Evolutionary conservation across 83 land plant species (phyloP).

Genomic region (Picea engelmannii): DNA sequence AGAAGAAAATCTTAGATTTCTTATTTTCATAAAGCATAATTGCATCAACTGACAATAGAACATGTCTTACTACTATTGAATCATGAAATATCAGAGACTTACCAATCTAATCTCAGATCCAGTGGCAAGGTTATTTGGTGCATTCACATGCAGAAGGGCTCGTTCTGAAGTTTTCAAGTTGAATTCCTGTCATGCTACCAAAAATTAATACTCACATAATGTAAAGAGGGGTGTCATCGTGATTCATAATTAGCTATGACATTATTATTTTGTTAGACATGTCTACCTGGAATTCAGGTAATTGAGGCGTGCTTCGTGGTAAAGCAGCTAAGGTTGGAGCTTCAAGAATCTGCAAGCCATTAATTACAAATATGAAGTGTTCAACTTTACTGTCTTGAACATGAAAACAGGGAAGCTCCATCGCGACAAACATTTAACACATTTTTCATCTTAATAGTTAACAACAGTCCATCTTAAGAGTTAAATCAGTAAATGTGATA

Average conservation of each 20-base stretch:
- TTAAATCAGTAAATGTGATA: constrained; percentile 1
- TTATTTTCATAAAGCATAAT: background rate
- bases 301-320: constrained; percentile 68
- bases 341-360: constrained; percentile 61
- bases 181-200: constrained; percentile 52
- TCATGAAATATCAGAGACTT: background rate
- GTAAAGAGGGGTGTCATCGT: background rate
- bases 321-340: constrained; percentile 58
- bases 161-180: constrained; percentile 78
- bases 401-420: background rate
- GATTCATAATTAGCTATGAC: background rate
- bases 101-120: constrained; percentile 3
- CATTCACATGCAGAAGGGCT: constrained; percentile 54
- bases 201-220: background rate
- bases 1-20: background rate
- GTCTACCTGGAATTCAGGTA: constrained; percentile 72
- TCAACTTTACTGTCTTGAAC: constrained; percentile 2
- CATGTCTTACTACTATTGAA: background rate
- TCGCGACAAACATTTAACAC: background rate
- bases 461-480: background rate
- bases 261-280: background rate
- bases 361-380: background rate
- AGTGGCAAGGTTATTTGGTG: constrained; percentile 30
- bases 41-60: background rate
- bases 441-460: background rate